These are phyloP conservation scores for Alloteropsis semialata DNA, from an alignment of 176 grass and related monocot genomes.

Conservation along the genomic window DNA sequence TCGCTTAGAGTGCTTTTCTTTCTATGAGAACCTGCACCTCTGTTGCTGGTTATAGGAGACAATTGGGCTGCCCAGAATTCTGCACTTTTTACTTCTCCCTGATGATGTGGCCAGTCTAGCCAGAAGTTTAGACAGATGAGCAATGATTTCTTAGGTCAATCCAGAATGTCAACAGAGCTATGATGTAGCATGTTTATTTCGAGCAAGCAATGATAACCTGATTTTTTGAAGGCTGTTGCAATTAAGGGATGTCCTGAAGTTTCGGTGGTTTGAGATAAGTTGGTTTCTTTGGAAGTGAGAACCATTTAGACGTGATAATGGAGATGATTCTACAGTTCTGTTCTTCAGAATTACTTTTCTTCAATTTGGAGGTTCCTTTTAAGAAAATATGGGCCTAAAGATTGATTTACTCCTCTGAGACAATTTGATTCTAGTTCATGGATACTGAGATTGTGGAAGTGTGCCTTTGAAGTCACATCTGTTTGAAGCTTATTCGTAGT, in stretches of 20 bases:
- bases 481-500: too few relatives aligned
- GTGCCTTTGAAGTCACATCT: not conserved
- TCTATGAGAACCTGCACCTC: not conserved
- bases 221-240: not conserved
- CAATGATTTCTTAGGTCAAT: not conserved
- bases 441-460: not conserved
- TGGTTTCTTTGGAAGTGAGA: not conserved
- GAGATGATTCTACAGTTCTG: not conserved
- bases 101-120: not conserved
- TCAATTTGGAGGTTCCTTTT: not conserved
- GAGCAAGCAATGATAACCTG: not conserved
- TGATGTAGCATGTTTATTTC: not conserved
- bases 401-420: not conserved
- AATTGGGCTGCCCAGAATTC: not conserved
- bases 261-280: not conserved
- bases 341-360: not conserved
- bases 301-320: not conserved
- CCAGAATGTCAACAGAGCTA: not conserved
- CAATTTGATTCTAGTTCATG: not conserved
- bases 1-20: not conserved
- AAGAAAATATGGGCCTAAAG: not conserved
- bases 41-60: not conserved
- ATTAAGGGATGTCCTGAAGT: not conserved
- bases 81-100: not conserved
- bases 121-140: not conserved